Evolutionary conservation across 768 basidiomycete species (phyloP), one percentile per base, ranked within the genome.

Genomic region (Gymnopilus junonius): DNA sequence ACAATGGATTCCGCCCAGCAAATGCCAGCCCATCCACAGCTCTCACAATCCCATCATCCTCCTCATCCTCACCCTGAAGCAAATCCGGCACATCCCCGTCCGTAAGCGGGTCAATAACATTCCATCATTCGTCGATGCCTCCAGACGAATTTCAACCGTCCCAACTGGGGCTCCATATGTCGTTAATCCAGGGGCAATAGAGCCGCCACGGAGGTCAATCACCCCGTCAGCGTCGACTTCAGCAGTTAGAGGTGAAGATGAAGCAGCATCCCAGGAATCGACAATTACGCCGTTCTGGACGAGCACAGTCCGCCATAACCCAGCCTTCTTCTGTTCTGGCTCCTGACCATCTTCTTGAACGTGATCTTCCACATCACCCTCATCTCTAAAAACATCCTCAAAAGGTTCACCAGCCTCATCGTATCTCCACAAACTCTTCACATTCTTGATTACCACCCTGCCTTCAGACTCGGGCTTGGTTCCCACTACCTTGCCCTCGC

Each of bases 1-100:
- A 84, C 86, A 86, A 60, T 20, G 80, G 75, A 70, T 86, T 80
- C 51, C 86, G 74, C 20, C 86, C 76, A 29, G 75, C 80, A 55
- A 85, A 90, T 60, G 82, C 77, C 48, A 91, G 72, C 2, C 86
- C 89, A 63, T 90, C 92, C 8, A 84, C 85, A 8, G 90, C 93
- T 15, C 82, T 81, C 1, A 87, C 77, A 3, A 91, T 70, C 3
- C 79, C 74, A 31, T 74, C 76, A 20, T 75, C 70, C 73, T 84
- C 51, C 29, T 81, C 84, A 17, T 75, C 76, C 27, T 74, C 70
- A 73, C 84, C 51, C 32, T 82, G 83, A 15, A 83, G 43, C 15
- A 87, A 72, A 5, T 65, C 31, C n/a, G 85, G 81, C 66, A 77
- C 61, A 12, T 69, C 67, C 21, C 71, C 63, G 11, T 71, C 63